Percentiles rank a stretch among this genome's conserved stretches.
phyloP scores from a whole-genome alignment of 2,329 filamentous ascomycete species.

The Penicillium sp. region DNA sequence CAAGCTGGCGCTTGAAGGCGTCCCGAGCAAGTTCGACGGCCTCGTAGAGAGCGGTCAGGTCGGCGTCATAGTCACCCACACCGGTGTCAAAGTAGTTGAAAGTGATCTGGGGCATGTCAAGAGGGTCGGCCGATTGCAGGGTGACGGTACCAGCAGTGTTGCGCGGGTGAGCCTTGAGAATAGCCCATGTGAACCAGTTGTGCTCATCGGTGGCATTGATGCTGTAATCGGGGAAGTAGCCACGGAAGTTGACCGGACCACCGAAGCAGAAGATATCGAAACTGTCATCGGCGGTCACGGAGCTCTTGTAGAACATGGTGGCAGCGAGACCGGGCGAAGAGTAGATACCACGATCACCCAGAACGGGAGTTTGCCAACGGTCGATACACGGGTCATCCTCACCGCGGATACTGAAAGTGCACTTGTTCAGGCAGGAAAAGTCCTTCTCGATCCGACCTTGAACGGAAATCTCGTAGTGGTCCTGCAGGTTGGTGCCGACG shows the following conservation, averaged over 20 bases:
- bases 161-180: slow-evolving; percentile 57
- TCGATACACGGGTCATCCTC: slow-evolving; percentile 40
- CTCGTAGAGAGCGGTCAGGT: slow-evolving; percentile 11
- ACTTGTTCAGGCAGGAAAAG: slow-evolving; percentile 28
- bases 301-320: slow-evolving; percentile 37
- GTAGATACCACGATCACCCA: slow-evolving; percentile 38
- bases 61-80: slow-evolving; percentile 16
- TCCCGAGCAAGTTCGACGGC: slow-evolving; percentile 42
- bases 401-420: slow-evolving; percentile 24
- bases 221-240: slow-evolving; percentile 44
- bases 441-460: slow-evolving; percentile 37
- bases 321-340: slow-evolving; percentile 50
- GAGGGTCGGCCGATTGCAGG: slow-evolving; percentile 56
- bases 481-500: slow-evolving; percentile 59
- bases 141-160: slow-evolving; percentile 58
- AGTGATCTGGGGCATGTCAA: slow-evolving; percentile 56
- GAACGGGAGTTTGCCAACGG: slow-evolving; percentile 38
- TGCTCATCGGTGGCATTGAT: slow-evolving; percentile 36
- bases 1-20: slow-evolving; percentile 38
- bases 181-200: slow-evolving; percentile 43
- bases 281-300: slow-evolving; percentile 38
- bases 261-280: slow-evolving; percentile 53
- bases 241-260: slow-evolving; percentile 51
- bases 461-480: slow-evolving; percentile 42
- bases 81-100: slow-evolving; percentile 53